A percentile compares a stretch with the other conserved stretches of the same genome.
Evolutionary conservation across 108 stramenopile species (phyloP).

Genomic region (Cyclostephanos tholiformis): DNA sequence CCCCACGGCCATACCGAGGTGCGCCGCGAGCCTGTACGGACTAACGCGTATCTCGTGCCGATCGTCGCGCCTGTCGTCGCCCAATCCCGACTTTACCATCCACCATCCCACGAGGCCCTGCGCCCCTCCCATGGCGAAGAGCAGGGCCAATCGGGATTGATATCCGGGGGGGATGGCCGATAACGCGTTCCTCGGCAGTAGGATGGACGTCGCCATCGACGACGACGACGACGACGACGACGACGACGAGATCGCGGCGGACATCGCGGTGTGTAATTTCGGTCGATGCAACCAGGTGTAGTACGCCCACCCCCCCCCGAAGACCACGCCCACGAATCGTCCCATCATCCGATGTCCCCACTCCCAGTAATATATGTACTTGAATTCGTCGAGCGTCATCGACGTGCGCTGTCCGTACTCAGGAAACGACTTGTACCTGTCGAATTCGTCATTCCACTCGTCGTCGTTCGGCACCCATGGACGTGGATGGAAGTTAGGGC

Average conservation of each 20-base stretch:
- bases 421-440: constrained; percentile 95
- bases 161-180: constrained; percentile 85
- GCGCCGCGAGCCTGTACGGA: constrained; percentile 95
- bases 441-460: constrained; percentile 96
- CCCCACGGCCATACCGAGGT: constrained; percentile 94
- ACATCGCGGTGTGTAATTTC: no score
- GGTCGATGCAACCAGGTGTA: constrained; percentile 73
- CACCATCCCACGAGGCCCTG: constrained; percentile 99
- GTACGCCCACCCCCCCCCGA: constrained; percentile 87
- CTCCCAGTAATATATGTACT: constrained; percentile 98
- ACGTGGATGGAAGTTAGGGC: constrained; percentile 30
- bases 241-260: no score
- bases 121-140: constrained; percentile 95
- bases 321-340: constrained; percentile 87
- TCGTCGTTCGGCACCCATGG: constrained; percentile 69
- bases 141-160: constrained; percentile 74
- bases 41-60: constrained; percentile 92
- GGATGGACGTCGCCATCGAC: neutral
- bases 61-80: constrained; percentile 87
- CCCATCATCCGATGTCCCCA: constrained; percentile 99
- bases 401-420: constrained; percentile 93
- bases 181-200: constrained; percentile 19
- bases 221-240: neutral
- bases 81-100: constrained; percentile 99
- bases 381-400: constrained; percentile 99